A percentile compares a stretch with the other conserved stretches of the same genome.
These are phyloP conservation scores for Ogataea siamensis DNA, from an alignment of 805 yeast species.

Conservation along the genomic window DNA sequence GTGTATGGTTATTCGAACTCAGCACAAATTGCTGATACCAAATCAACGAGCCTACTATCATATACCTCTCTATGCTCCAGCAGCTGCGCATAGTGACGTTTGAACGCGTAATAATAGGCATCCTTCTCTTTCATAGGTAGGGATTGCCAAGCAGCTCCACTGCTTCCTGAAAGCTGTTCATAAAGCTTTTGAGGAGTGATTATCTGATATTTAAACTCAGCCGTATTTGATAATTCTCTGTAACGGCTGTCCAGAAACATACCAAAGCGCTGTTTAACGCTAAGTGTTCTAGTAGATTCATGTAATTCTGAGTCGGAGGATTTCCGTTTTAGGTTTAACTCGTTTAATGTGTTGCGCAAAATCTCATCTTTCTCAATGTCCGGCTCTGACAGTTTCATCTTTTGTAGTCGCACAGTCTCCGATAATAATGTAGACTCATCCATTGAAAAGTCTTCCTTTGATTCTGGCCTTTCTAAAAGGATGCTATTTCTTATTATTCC, in stretches of 20 bases:
- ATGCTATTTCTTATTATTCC: constrained; percentile 18
- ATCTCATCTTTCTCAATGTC: constrained; percentile 4
- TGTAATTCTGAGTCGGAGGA: constrained; percentile 1
- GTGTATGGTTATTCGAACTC: constrained; percentile 21
- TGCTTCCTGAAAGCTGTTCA: constrained; percentile 22
- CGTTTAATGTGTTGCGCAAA: constrained; percentile 1
- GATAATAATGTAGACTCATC: constrained; percentile 3
- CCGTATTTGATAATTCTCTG: constrained; percentile 27
- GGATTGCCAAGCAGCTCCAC: constrained; percentile 27
- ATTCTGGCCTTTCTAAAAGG: constrained; percentile 11
- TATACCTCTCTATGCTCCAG: constrained; percentile 20
- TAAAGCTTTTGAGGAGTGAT: constrained; percentile 30
- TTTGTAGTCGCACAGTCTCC: constrained; percentile 6
- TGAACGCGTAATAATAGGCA: constrained; percentile 32
- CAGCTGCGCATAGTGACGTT: constrained; percentile 26
- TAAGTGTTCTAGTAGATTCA: constrained; percentile 7
- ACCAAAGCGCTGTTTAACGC: constrained; percentile 27
- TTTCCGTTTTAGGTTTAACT: constrained; percentile 7
- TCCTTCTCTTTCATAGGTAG: constrained; percentile 23
- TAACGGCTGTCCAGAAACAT: constrained; percentile 28
- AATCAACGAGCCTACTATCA: constrained; percentile 20
- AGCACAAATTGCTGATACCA: constrained; percentile 27
- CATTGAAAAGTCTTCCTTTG: constrained; percentile 1
- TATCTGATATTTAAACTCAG: constrained; percentile 29
- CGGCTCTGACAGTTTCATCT: constrained; percentile 9